Evolutionary conservation across 306 rosid genomes (phyloP).

Genomic region (Herpetospermum pedunculosum): DNA sequence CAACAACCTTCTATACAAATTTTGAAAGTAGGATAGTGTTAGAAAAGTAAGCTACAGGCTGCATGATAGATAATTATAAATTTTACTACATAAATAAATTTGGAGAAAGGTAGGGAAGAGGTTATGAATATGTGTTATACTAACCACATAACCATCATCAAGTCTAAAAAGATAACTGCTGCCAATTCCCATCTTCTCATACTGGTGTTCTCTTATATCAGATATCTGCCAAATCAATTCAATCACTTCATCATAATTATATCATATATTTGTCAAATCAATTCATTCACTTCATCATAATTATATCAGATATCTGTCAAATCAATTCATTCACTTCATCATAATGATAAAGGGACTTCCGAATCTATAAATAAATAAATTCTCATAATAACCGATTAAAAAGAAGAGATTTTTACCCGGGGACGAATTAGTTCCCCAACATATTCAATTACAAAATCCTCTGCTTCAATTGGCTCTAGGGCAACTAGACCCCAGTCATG

Average conservation of each 20-base stretch:
- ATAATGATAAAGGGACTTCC: not conserved
- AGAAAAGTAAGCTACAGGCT: not conserved
- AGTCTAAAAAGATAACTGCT: conserved; percentile 97
- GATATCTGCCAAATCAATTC: conserved; percentile 56
- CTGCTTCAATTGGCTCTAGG: conserved; percentile 88
- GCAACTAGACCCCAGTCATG: conserved; percentile 99
- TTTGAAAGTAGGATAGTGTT: not conserved
- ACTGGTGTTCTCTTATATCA: conserved; percentile 82
- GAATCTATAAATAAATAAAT: not conserved
- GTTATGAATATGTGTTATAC: conserved; percentile 17
- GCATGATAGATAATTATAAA: not conserved
- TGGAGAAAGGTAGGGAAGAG: not conserved
- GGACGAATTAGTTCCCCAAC: conserved; percentile 93
- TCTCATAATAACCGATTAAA: not conserved
- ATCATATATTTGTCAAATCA: no score
- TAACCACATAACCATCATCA: conserved; percentile 96
- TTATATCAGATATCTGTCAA: conserved; percentile 85
- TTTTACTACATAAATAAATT: not conserved
- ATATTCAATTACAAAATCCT: conserved; percentile 92
- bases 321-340: not conserved
- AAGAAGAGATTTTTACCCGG: conserved; percentile 36
- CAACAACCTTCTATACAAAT: not conserved
- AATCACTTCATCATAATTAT: not conserved
- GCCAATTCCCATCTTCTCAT: conserved; percentile 95
- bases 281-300: no score